Conservation (phyloP, 345 rosid species). For the Anacardium occidentale region DNA sequence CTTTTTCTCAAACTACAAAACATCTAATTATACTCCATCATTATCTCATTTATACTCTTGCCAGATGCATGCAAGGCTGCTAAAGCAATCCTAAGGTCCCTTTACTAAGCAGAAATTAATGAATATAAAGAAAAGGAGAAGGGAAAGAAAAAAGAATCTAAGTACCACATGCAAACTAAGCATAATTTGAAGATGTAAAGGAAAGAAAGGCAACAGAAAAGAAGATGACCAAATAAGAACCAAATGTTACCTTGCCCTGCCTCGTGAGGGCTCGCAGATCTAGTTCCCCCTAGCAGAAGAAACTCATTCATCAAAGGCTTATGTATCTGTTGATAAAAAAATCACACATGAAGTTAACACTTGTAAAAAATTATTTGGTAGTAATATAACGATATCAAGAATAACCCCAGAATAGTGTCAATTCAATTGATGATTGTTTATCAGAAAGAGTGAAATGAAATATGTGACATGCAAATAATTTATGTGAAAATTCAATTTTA, state of each 20-base stretch:
- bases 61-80: no score
- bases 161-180: no score
- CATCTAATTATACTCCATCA: no score
- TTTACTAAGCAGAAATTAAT: no score
- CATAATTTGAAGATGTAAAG: not conserved
- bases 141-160: no score
- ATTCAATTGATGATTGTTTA: no score
- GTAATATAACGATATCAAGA: not conserved
- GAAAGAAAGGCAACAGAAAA: not conserved
- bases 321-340: conserved; percentile 38
- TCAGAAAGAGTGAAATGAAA: no score
- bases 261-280: conserved; percentile 50
- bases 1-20: not conserved
- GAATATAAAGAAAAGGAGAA: no score
- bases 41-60: no score
- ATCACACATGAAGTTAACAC: not conserved
- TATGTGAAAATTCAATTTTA: no score
- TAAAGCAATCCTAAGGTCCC: no score
- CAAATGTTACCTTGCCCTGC: conserved; percentile 55
- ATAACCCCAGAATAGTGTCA: not conserved
- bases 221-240: conserved; percentile 8
- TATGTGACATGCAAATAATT: no score
- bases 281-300: conserved; percentile 54
- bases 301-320: conserved; percentile 49
- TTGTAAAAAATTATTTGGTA: not conserved